Evolutionary conservation across 306 rosid species (phyloP), one percentile per base, ranked within the genome.

Genomic region (Pterocarpus macrocarpus): DNA sequence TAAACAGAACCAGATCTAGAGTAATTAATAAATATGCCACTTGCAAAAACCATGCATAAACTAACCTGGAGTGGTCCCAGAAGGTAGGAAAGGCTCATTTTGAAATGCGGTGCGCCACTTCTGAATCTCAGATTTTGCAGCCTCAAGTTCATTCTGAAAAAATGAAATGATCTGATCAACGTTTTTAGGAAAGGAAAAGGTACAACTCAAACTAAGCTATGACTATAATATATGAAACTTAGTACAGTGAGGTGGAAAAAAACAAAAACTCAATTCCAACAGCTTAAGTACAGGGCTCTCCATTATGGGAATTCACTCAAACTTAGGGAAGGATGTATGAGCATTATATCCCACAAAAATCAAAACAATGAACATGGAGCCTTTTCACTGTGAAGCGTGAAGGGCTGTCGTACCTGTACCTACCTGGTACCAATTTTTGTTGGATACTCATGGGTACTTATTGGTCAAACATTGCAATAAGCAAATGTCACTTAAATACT

Each of bases 41-140:
- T 35, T 71, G 58, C 72, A 80, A 79, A 43, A 36, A 57, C 17
- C 49, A 69, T 13, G 39, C 6, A 59, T 45, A 89, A 63, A 73
- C 95, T 84, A 80, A 95, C 97, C 97, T 36, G 95, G 95, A 65
- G 87, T 70, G 71, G 88, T 55, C 83, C 97, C 99, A 44, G 86
- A 67, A 80, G 92, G 90, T 73, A 95, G 85, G 74, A 89, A 90
- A 58, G 90, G 83, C 69, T 93, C 97, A 79, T 85, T 87, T 79
- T 89, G 89, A 82, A 95, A 90, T 63, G 97, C 81, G 70, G 90
- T 88, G 78, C 73, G 94, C 97, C 99, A 95, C 59, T 82, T 91
- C 43, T 85, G 88, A 86, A 93, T 92, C 88, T 91, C 95, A 17
- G 87, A 83, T 83, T 88, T 93, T 38, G 97, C 89, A 83, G 80